Conservation (phyloP, 2,329 filamentous ascomycete genomes). For the Paecilomyces niveus region DNA sequence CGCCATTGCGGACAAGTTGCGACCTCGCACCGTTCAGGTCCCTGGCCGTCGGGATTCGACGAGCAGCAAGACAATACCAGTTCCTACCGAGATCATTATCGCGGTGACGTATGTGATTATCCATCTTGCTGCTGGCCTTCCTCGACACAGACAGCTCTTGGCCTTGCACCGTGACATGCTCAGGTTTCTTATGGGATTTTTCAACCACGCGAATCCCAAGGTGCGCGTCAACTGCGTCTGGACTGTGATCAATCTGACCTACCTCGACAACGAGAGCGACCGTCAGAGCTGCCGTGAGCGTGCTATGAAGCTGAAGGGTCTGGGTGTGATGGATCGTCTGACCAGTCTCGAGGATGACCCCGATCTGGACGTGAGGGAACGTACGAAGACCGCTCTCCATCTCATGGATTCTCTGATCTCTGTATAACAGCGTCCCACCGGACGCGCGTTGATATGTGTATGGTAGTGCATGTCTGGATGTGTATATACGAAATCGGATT, state of each 20-base stretch:
- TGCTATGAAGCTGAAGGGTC: constrained; percentile 58
- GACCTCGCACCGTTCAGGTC: constrained; percentile 38
- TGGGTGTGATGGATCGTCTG: constrained; percentile 65
- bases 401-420: constrained; percentile 49
- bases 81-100: constrained; percentile 60
- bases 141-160: constrained; percentile 69
- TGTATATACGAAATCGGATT: neutral
- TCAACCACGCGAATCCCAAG: constrained; percentile 63
- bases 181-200: constrained; percentile 63
- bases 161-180: constrained; percentile 72
- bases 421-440: neutral
- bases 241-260: constrained; percentile 78
- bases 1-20: constrained; percentile 71
- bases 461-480: neutral
- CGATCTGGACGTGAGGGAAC: constrained; percentile 75
- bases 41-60: constrained; percentile 24
- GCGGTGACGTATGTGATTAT: constrained; percentile 76
- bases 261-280: constrained; percentile 68
- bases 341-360: constrained; percentile 58
- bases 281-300: constrained; percentile 58
- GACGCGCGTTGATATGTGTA: neutral
- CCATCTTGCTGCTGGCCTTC: constrained; percentile 76
- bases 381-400: constrained; percentile 71
- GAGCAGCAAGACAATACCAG: constrained; percentile 20
- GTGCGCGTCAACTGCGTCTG: constrained; percentile 76